Conservation (phyloP, 1,139 yeast genomes). For the Meyerozyma guilliermondii region DNA sequence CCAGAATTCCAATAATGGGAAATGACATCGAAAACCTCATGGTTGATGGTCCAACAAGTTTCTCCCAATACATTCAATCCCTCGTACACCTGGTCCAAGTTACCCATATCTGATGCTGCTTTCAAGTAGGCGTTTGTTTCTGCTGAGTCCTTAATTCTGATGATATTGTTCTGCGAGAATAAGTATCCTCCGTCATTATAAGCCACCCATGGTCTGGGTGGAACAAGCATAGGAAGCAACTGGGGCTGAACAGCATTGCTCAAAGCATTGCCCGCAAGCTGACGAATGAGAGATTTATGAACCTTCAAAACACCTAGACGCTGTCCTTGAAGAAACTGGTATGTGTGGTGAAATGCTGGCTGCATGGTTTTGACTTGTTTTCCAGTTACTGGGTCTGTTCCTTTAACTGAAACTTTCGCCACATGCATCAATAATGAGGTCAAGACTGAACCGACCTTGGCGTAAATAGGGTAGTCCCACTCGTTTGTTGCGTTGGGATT, state of each 20-base stretch:
- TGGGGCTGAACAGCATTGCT: slow-evolving; percentile 80
- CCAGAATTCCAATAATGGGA: slow-evolving; percentile 87
- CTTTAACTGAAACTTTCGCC: slow-evolving; percentile 75
- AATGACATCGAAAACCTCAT: slow-evolving; percentile 61
- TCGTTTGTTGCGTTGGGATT: slow-evolving; percentile 16
- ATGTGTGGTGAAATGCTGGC: slow-evolving; percentile 89
- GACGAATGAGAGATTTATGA: slow-evolving; percentile 63
- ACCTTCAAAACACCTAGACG: slow-evolving; percentile 77
- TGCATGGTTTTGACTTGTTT: slow-evolving; percentile 61
- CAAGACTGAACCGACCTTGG: slow-evolving; percentile 79
- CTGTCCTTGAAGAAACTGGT: slow-evolving; percentile 74
- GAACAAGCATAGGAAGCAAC: slow-evolving; percentile 84
- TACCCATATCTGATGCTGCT: slow-evolving; percentile 73
- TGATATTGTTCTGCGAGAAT: slow-evolving; percentile 55
- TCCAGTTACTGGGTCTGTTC: slow-evolving; percentile 75
- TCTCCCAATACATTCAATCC: slow-evolving; percentile 86
- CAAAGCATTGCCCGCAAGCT: slow-evolving; percentile 62
- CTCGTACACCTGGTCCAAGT: slow-evolving; percentile 60
- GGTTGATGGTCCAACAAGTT: slow-evolving; percentile 92
- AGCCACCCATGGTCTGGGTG: slow-evolving; percentile 82
- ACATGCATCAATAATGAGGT: slow-evolving; percentile 72
- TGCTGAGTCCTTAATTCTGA: slow-evolving; percentile 80
- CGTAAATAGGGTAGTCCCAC: slow-evolving; percentile 54
- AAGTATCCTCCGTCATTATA: slow-evolving; percentile 82
- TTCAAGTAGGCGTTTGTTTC: slow-evolving; percentile 85